phyloP scores from a whole-genome alignment of 148 eudicot species.

The Rhododendron kiyosumense region DNA sequence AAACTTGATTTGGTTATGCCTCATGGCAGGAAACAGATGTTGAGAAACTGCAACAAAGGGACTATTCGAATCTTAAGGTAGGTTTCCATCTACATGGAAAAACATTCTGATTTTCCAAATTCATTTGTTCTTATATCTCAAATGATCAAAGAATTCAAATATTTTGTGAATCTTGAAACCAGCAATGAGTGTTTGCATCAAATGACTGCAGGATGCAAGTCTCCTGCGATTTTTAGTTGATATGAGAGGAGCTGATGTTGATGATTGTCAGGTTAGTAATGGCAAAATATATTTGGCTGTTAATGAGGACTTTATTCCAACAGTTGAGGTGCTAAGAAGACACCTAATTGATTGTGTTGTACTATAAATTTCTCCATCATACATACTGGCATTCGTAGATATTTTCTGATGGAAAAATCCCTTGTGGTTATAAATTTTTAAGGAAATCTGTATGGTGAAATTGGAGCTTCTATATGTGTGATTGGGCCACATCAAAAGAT shows the following conservation, averaged over 20 bases:
- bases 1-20: slow-evolving; percentile 16
- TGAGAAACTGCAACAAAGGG: slow-evolving; percentile 94
- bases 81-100: slow-evolving; percentile 7
- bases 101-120: neutral
- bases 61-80: slow-evolving; percentile 87
- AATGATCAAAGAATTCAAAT: neutral
- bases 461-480: neutral
- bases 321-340: neutral
- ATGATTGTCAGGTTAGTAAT: slow-evolving; percentile 85
- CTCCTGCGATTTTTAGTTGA: slow-evolving; percentile 92
- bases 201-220: slow-evolving; percentile 86
- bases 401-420: neutral
- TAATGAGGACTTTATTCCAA: neutral
- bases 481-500: neutral
- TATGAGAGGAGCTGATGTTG: slow-evolving; percentile 96
- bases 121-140: neutral
- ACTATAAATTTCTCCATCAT: neutral
- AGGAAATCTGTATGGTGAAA: neutral
- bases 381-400: neutral
- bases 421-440: neutral
- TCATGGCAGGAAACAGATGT: slow-evolving; percentile 85
- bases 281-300: neutral
- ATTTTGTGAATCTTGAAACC: neutral
- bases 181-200: slow-evolving; percentile 9
- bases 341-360: neutral